Base-by-base conservation (phyloP, 106 monocot species). In the Hemerocallis citrina region DNA sequence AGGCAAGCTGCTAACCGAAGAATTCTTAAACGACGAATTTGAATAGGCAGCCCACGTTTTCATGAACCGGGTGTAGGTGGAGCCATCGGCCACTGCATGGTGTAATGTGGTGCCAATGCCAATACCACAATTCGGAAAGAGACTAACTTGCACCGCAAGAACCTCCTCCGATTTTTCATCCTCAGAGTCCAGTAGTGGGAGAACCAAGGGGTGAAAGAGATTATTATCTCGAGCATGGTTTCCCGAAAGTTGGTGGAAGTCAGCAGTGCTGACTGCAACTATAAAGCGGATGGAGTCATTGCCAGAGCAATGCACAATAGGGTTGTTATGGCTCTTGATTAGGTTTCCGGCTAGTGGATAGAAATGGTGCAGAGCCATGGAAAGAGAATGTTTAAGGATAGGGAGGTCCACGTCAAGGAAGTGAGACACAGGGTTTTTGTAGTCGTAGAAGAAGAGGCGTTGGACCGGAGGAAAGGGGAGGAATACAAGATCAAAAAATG, bases 361-460 rank as follows among this genome's bases (percentile, higher is more conserved):
- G 70, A 78, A 83, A 3, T 46, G 63, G 34, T 59, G 44, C 52
- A 83, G 78, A 19, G 74, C 45, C 45, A 71, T 34, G 36, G 83
- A 67, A 3, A 83, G 69, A 11, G 83, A 83, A 31, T 8, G 42
- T 15, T 73, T 77, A 13, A 82, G 65, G 7, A 30, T 70, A 3
- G 77, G 69, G 33, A n/a, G n/a, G n/a, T n/a, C n/a, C n/a, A n/a
- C n/a, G n/a, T n/a, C n/a, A n/a, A n/a, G n/a, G n/a, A 76, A 65
- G 3, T 62, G 49, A 20, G 55, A 34, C 13, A 7, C 34, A 12
- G 76, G 43, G 9, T 52, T 5, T 0, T 45, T 37, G 65, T 64
- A 63, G 8, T 52, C 47, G 59, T 67, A 80, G 75, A 80, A 75
- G 75, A 75, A 80, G 56, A 80, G 29, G 31, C 80, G 75, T 29